Evolutionary conservation across 257 asterid species (phyloP).

Genomic region (Solanum etuberosum): DNA sequence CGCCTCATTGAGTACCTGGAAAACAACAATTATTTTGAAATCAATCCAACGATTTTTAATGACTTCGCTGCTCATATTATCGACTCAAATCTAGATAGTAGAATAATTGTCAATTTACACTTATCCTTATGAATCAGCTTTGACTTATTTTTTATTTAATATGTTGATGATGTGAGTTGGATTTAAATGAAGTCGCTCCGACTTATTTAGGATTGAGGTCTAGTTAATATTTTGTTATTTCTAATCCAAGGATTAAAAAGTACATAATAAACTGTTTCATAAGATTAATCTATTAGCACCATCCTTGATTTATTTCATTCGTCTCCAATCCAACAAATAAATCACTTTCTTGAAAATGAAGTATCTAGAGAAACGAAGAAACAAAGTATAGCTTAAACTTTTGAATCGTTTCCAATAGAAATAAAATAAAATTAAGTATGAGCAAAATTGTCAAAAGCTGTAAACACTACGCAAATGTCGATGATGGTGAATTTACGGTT

Average conservation of each 20-base stretch:
- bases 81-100: neutral
- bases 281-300: neutral
- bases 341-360: neutral
- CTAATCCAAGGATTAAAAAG: neutral
- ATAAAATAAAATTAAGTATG: neutral
- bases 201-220: neutral
- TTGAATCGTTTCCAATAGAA: neutral
- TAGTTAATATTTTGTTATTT: neutral
- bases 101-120: no score
- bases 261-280: neutral
- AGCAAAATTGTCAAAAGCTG: neutral
- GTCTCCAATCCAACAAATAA: neutral
- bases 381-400: neutral
- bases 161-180: neutral
- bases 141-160: neutral
- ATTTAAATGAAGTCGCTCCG: neutral
- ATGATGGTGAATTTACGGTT: neutral
- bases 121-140: neutral
- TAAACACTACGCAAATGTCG: neutral
- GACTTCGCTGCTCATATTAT: neutral
- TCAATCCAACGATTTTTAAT: neutral
- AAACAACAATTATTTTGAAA: neutral
- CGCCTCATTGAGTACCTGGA: slow-evolving; percentile 1
- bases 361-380: neutral
- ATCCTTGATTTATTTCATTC: neutral